Conservation (phyloP, 495 filamentous ascomycete genomes). For the Penicillium dipodomyicola region DNA sequence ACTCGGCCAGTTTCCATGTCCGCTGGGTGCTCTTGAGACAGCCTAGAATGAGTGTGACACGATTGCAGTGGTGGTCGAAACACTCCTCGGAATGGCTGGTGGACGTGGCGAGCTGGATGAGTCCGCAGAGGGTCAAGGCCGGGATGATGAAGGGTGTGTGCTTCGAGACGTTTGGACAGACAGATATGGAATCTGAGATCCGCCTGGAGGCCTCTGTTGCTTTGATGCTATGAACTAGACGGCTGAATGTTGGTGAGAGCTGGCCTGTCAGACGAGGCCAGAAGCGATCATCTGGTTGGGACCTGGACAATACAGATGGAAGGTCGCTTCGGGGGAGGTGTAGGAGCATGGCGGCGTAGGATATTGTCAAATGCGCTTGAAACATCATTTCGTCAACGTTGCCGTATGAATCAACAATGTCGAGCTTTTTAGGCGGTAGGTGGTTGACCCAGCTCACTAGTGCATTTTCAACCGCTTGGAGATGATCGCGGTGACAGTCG, state of each 20-base stretch:
- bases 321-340: conserved; percentile 44
- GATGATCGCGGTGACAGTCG: conserved; percentile 40
- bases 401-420: conserved; percentile 45
- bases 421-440: conserved; percentile 38
- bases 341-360: conserved; percentile 42
- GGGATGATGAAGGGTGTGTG: conserved; percentile 40
- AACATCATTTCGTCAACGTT: conserved; percentile 49
- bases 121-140: conserved; percentile 35
- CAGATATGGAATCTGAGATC: conserved; percentile 38
- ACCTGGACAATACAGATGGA: conserved; percentile 28
- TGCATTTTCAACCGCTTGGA: conserved; percentile 46
- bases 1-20: conserved; percentile 36
- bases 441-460: conserved; percentile 47
- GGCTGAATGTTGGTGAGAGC: conserved; percentile 38
- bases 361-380: conserved; percentile 42
- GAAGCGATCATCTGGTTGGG: conserved; percentile 28
- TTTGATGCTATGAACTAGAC: conserved; percentile 43
- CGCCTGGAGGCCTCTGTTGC: conserved; percentile 43
- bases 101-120: conserved; percentile 41
- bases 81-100: conserved; percentile 39
- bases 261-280: conserved; percentile 31
- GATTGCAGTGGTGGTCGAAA: conserved; percentile 43
- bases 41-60: conserved; percentile 41
- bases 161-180: conserved; percentile 40
- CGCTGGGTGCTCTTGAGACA: conserved; percentile 37